These are phyloP conservation scores for Malus orientalis DNA, from an alignment of 306 rosid genomes.

Conservation along the genomic window DNA sequence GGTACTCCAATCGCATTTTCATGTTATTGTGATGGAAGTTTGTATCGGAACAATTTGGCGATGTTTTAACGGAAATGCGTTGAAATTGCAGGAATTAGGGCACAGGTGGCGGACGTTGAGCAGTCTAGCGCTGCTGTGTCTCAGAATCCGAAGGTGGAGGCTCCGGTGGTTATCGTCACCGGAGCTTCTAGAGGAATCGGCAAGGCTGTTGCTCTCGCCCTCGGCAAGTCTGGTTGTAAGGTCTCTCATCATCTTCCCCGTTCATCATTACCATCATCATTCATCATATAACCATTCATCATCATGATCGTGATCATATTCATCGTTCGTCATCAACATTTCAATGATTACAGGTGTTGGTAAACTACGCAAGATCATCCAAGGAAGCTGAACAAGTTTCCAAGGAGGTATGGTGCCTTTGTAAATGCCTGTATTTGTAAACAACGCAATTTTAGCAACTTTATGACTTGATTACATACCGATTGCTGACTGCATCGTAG, in stretches of 20 bases:
- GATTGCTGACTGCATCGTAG: not conserved
- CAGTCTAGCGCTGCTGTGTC: conserved; percentile 29
- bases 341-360: conserved; percentile 53
- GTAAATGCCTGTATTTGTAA: too few species aligned
- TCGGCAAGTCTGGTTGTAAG: conserved; percentile 98
- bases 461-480: not conserved
- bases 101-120: conserved; percentile 65
- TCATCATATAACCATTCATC: not conserved
- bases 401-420: conserved; percentile 49
- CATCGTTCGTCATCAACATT: not conserved
- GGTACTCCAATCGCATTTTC: conserved; percentile 6
- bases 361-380: conserved; percentile 84
- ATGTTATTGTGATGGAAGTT: not conserved
- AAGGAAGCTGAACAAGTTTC: conserved; percentile 89
- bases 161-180: conserved; percentile 86
- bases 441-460: not conserved
- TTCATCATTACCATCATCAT: not conserved
- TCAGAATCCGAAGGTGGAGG: conserved; percentile 45
- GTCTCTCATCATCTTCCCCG: conserved; percentile 26
- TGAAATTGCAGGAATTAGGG: conserved; percentile 48
- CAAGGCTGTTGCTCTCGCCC: conserved; percentile 65
- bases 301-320: not conserved
- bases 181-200: conserved; percentile 99
- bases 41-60: not conserved
- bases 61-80: not conserved